A percentile compares a stretch with the other conserved stretches of the same genome.
phyloP scores from a whole-genome alignment of 2,329 filamentous ascomycete genomes.

The Knufia petricola region DNA sequence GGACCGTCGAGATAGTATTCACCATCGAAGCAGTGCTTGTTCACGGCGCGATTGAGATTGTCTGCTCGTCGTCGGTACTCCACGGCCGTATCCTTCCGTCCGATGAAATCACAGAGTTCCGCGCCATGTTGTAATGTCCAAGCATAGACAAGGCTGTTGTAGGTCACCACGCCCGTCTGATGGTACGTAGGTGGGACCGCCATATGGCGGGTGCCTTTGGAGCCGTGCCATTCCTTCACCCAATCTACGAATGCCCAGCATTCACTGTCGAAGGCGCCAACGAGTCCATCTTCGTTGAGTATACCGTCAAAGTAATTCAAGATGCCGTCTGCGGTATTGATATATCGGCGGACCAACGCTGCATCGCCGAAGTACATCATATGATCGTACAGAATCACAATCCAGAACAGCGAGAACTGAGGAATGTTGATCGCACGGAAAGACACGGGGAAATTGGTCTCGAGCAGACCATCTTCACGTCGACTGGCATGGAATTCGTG shows the following conservation, averaged over 20 bases:
- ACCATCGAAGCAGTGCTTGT: conserved; percentile 26
- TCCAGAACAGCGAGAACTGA: conserved; percentile 30
- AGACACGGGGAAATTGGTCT: conserved; percentile 25
- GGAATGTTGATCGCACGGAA: conserved; percentile 24
- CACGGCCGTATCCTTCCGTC: conserved; percentile 26
- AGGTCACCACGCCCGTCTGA: conserved; percentile 23
- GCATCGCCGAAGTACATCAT: conserved; percentile 26
- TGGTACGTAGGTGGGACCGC: not conserved
- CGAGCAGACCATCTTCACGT: conserved; percentile 25
- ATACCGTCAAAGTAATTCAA: not conserved
- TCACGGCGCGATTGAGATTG: conserved; percentile 20
- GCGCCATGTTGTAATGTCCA: conserved; percentile 30
- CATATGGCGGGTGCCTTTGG: conserved; percentile 1
- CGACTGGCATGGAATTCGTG: conserved; percentile 27
- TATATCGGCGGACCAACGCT: conserved; percentile 13
- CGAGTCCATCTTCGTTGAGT: not conserved
- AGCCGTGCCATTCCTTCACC: conserved; percentile 26
- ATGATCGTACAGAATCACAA: conserved; percentile 27
- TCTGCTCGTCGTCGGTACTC: conserved; percentile 24
- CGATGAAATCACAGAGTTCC: conserved; percentile 26
- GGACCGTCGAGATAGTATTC: conserved; percentile 25
- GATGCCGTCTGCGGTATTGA: conserved; percentile 4
- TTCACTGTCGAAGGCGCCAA: conserved; percentile 20
- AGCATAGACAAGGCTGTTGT: conserved; percentile 34
- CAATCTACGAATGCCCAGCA: conserved; percentile 31